Percentiles rank a stretch among this genome's conserved stretches.
Conservation (phyloP, 2,329 filamentous ascomycete species). For the Botryotinia narcissicola region DNA sequence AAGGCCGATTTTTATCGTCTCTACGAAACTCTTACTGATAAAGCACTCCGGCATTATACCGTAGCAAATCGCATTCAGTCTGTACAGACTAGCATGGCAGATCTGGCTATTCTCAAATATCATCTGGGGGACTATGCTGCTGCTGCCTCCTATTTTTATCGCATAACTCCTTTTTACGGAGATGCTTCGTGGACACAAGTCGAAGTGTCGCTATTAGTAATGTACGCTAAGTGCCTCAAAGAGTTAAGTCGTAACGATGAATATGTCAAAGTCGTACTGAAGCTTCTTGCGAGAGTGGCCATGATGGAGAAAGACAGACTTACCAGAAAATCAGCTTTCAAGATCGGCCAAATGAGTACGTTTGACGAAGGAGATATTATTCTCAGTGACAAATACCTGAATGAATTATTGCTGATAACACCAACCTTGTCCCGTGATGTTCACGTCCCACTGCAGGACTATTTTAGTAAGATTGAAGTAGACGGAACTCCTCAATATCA, state of each 20-base stretch:
- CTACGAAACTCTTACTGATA: slow-evolving; percentile 78
- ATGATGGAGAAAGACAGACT: slow-evolving; percentile 52
- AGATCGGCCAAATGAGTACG: slow-evolving; percentile 19
- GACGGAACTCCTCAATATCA: slow-evolving; percentile 68
- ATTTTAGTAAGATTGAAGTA: slow-evolving; percentile 69
- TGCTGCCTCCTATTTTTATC: slow-evolving; percentile 75
- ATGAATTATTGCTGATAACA: slow-evolving; percentile 35
- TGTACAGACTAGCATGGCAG: slow-evolving; percentile 73
- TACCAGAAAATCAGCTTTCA: slow-evolving; percentile 38
- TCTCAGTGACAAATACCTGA: slow-evolving; percentile 35
- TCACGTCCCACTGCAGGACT: slow-evolving; percentile 65
- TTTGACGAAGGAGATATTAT: slow-evolving; percentile 26
- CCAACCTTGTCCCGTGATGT: slow-evolving; percentile 55
- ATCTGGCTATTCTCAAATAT: slow-evolving; percentile 82
- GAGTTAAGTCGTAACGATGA: slow-evolving; percentile 74
- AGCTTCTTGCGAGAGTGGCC: slow-evolving; percentile 68
- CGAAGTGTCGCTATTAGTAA: slow-evolving; percentile 78
- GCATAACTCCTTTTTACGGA: slow-evolving; percentile 75
- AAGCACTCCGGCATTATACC: slow-evolving; percentile 77
- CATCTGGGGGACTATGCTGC: slow-evolving; percentile 69
- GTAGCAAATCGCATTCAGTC: slow-evolving; percentile 76
- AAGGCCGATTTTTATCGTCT: slow-evolving; percentile 63
- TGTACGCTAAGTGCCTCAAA: slow-evolving; percentile 81
- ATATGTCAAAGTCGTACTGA: slow-evolving; percentile 72
- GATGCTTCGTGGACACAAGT: slow-evolving; percentile 74